Evolutionary conservation across 2,329 filamentous ascomycete genomes (phyloP).

Genomic region (Madurella fahalii): DNA sequence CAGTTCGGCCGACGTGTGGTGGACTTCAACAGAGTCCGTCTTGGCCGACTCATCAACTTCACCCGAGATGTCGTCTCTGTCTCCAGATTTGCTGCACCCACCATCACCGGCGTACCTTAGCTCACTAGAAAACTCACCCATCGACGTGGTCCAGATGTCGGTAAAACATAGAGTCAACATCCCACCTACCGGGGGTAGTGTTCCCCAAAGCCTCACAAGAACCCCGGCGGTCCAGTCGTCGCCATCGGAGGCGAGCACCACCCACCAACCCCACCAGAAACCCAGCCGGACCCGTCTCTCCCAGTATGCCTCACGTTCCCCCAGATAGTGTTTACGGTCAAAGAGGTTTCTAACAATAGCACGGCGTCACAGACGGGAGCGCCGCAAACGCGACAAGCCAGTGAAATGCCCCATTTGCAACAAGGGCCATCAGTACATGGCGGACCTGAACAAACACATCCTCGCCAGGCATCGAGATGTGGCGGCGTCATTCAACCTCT

Average conservation of each 20-base stretch:
- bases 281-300: no score
- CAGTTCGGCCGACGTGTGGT: no score
- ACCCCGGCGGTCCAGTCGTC: no score
- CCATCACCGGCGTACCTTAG: not conserved
- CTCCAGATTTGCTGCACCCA: not conserved
- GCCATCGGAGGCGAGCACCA: no score
- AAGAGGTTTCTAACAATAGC: not conserved
- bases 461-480: not conserved
- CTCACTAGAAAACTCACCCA: not conserved
- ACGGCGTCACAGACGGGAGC: not conserved
- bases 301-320: no score
- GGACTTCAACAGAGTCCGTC: not conserved
- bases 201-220: no score
- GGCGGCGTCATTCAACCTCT: not conserved
- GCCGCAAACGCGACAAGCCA: not conserved
- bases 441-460: conserved; percentile 3
- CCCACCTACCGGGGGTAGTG: no score
- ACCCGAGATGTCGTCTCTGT: not conserved
- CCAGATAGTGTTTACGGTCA: no score
- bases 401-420: conserved; percentile 3
- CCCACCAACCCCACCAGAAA: no score
- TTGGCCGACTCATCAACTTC: not conserved
- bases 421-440: not conserved
- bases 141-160: not conserved
- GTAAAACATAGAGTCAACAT: not conserved